These are phyloP conservation scores for Bremia lactucae DNA, from an alignment of 352 stramenopile genomes.

Conservation along the genomic window DNA sequence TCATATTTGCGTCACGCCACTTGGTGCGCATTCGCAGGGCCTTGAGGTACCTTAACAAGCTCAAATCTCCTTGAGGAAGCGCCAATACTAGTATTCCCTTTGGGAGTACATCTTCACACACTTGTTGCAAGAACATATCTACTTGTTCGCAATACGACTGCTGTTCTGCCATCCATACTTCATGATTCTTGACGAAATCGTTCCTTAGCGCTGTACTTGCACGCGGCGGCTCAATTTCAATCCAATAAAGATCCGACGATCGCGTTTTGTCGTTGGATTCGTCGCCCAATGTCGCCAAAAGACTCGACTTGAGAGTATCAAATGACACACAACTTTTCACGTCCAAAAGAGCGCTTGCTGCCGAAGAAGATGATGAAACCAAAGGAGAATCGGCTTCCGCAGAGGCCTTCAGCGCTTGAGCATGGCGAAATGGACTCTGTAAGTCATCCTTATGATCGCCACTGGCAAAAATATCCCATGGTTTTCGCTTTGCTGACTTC, in stretches of 20 bases:
- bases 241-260: slow-evolving; percentile 52
- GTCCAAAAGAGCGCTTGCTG: slow-evolving; percentile 10
- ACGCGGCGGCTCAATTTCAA: slow-evolving; percentile 54
- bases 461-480: slow-evolving; percentile 63
- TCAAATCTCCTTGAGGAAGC: slow-evolving; percentile 63
- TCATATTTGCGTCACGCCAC: slow-evolving; percentile 46
- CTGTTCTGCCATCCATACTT: slow-evolving; percentile 59
- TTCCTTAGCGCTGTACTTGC: slow-evolving; percentile 20
- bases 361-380: too few relatives aligned
- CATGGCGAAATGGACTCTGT: slow-evolving; percentile 47
- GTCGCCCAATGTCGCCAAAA: slow-evolving; percentile 16
- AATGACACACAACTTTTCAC: slow-evolving; percentile 27
- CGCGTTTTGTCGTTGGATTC: background rate
- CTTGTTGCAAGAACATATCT: slow-evolving; percentile 33
- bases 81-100: slow-evolving; percentile 48
- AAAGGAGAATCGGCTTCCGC: slow-evolving; percentile 3
- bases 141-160: slow-evolving; percentile 34
- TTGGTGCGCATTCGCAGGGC: slow-evolving; percentile 59
- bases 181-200: slow-evolving; percentile 53
- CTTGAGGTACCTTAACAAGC: slow-evolving; percentile 62
- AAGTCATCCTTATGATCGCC: slow-evolving; percentile 40
- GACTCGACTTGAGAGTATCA: slow-evolving; percentile 21
- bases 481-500: slow-evolving; percentile 27
- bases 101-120: slow-evolving; percentile 35
- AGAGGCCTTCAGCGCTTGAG: slow-evolving; percentile 16